Percentiles rank a stretch among this genome's conserved stretches.
phyloP scores from a whole-genome alignment of 106 monocot species.

The Allium cepa region DNA sequence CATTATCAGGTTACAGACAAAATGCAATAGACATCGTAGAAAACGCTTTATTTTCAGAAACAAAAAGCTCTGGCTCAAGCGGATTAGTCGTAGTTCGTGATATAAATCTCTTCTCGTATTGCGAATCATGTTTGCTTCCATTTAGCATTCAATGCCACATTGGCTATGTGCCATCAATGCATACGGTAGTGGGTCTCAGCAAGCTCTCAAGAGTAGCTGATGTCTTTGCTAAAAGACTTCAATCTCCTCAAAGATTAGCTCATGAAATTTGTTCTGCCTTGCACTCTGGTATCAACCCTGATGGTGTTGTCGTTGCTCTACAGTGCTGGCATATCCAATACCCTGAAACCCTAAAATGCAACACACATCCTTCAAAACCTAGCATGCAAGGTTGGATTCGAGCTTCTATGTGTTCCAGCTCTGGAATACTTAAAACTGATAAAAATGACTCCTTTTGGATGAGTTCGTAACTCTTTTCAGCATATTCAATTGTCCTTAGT shows the following conservation, averaged over 20 bases:
- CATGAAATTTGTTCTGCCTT: constrained; percentile 72
- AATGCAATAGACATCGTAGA: constrained; percentile 68
- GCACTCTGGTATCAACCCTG: constrained; percentile 57
- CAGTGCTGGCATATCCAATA: constrained; percentile 84
- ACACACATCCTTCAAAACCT: constrained; percentile 13
- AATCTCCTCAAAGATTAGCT: constrained; percentile 74
- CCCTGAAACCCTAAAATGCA: constrained; percentile 29
- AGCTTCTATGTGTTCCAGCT: constrained; percentile 38
- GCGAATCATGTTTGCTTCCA: constrained; percentile 92
- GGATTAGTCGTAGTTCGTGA: constrained; percentile 80
- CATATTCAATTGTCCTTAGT: too few relatives aligned
- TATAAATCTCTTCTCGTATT: constrained; percentile 81
- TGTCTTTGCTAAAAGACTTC: constrained; percentile 84
- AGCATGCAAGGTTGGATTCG: constrained; percentile 44
- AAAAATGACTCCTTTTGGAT: constrained; percentile 28
- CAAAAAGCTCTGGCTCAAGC: constrained; percentile 39
- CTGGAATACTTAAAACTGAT: constrained; percentile 45
- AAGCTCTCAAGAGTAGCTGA: constrained; percentile 90
- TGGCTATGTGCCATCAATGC: constrained; percentile 69
- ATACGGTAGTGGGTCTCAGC: constrained; percentile 81
- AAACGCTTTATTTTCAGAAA: constrained; percentile 82
- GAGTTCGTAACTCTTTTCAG: constrained; percentile 52
- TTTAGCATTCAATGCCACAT: constrained; percentile 76
- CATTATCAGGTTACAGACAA: constrained; percentile 62
- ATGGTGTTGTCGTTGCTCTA: constrained; percentile 77